Conservation (phyloP, 1,139 yeast species). For the Torulaspora globosa region DNA sequence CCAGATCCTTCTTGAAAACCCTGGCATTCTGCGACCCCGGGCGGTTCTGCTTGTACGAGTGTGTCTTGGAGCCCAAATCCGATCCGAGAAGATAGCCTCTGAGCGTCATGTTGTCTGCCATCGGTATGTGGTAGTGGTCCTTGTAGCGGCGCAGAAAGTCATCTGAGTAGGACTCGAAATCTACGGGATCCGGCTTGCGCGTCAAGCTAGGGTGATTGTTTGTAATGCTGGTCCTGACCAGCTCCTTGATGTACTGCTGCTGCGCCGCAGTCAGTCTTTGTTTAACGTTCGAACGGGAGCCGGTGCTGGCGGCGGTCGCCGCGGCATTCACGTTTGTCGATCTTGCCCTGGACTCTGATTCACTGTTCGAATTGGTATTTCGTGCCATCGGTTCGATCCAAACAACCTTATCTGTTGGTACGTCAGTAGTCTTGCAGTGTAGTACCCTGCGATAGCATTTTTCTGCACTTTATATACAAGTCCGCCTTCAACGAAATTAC, state of each 20-base stretch:
- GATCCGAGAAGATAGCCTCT: constrained; percentile 35
- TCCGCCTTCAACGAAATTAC: neutral
- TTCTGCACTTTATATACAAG: neutral
- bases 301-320: constrained; percentile 20
- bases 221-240: constrained; percentile 31
- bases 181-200: constrained; percentile 26
- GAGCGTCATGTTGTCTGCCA: constrained; percentile 33
- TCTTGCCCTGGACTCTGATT: constrained; percentile 28
- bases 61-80: constrained; percentile 32
- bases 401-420: neutral
- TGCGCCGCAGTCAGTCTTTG: constrained; percentile 35
- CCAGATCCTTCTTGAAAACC: constrained; percentile 30
- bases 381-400: constrained; percentile 22
- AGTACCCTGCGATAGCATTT: neutral
- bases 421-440: too few species aligned
- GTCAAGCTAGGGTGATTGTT: constrained; percentile 30
- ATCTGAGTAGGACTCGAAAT: constrained; percentile 33
- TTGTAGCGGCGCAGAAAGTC: constrained; percentile 35
- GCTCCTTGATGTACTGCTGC: constrained; percentile 33
- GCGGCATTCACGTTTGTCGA: constrained; percentile 16
- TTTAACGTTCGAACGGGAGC: constrained; percentile 25
- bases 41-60: constrained; percentile 28
- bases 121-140: constrained; percentile 30
- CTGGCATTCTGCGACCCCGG: constrained; percentile 26
- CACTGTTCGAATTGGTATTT: constrained; percentile 29